Base-by-base conservation (phyloP, 345 rosid genomes). In the Ceriops tagal region DNA sequence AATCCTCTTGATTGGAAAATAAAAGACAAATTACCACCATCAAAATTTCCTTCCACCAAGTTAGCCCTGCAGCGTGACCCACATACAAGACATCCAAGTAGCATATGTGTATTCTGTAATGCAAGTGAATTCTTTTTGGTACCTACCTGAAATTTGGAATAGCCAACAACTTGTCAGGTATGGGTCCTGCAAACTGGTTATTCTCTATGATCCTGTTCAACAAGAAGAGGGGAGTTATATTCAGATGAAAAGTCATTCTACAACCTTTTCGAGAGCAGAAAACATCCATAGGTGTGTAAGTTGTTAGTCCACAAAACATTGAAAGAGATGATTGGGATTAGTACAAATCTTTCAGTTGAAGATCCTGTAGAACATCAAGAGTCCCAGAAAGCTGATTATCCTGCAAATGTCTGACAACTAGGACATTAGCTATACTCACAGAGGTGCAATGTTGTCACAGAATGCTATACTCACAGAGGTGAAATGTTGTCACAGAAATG, bases 371-470 rank as follows among this genome's bases (percentile, higher is more conserved):
- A 73, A 90, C 91, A 79, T 88, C 92, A 58, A 96, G 85, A 31
- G 91, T 80, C 69, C 99, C 99, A 5, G 99, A 90, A 58, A 96
- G 73, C 67, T 83, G 89, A 83, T 96, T 96, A 75, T 78, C 78
- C 89, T 96, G 98, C 87, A 92, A 80, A 75, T 49, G 96, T 65
- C 99, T 96, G 95, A 73, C 71, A 73, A 75, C 66, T 53, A 20
- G 79, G 70, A 59, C 72, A 78, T 83, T 72, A 83, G 83, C 73
- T 73, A 68, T 46, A 72, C 8, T 31, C 30, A 1, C 27, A 5
- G 61, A 35, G 61, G 63, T 61, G 55, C 63, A 56, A 61, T 27
- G 59, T 19, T 6, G 28, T 32, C 39, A 47, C 1, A 5, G 15
- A 68, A 28, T n/a, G 83, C 73, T 73, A 68, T 46, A 72, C 8